Base-by-base conservation (phyloP, 768 basidiomycete genomes). In the Mycena crocata region DNA sequence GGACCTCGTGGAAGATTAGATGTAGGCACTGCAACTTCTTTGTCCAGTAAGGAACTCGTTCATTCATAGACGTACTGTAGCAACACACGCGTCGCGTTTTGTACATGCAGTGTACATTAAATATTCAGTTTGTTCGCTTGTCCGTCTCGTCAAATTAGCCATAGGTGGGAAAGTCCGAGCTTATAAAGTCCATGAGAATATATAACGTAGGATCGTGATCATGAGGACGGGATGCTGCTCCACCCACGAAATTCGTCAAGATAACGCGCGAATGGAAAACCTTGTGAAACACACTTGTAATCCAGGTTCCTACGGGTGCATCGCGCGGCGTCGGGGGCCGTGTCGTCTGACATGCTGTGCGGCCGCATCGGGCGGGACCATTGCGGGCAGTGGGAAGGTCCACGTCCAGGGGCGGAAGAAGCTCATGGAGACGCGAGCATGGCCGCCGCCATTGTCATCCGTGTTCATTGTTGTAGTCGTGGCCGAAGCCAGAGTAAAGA, bases 341-440 rank as follows among this genome's bases (percentile, higher is more conserved):
- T 65, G 64, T 24, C 57, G 57, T 31, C 64, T 48, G 26, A 65
- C 64, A 7, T 59, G 57, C 13, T 17, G 39, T 31, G 49, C 23
- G 8, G 44, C 34, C 19, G 64, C 57, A 28, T 52, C 48, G 34
- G 39, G 19, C 35, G 51, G 34, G 12, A 42, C 26, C 15, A 40
- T 1, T 26, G 34, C 51, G 26, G 57, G 23, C 7, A 65, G 44
- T 3, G 64, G 32, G 1, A 65, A 28, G 2, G 44, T 31, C 57
- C 57, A 59, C n/a, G 64, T 59, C 64, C 64, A 65, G 8, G 64
- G 64, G 15, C 64, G 64, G 51, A 65, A 52, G 21, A 65, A n/a
- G 57, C 50, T 54, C 44, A 52, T 65, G 21, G 54, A 26, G 19
- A 28, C 28, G 12, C 30, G 48, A 12, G 42, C 10, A 4, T 37